These are phyloP conservation scores for Atalantia buxifolia DNA, from an alignment of 345 rosid genomes.

Conservation along the genomic window DNA sequence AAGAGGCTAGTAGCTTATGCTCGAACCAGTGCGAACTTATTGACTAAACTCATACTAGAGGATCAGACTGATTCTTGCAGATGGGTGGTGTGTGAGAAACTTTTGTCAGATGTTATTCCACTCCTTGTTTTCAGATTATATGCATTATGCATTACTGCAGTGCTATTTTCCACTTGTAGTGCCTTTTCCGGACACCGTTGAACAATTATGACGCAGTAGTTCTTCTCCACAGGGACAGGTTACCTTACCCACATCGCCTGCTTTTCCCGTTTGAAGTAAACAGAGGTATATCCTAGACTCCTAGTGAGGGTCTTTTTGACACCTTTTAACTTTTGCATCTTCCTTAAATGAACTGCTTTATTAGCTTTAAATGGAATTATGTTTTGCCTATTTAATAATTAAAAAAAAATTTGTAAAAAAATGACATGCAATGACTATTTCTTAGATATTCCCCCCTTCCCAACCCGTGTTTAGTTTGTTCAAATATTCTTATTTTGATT, in stretches of 20 bases:
- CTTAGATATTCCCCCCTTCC: neutral
- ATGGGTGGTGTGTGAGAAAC: conserved; percentile 72
- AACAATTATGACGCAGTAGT: no score
- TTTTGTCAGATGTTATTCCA: neutral
- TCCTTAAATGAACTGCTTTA: neutral
- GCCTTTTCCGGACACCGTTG: no score
- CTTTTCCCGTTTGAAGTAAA: conserved; percentile 69
- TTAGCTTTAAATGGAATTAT: no score
- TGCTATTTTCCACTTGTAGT: conserved; percentile 16
- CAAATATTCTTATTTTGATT: neutral
- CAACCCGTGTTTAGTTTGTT: neutral
- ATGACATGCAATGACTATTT: neutral
- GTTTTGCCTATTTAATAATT: no score
- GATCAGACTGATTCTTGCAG: conserved; percentile 48
- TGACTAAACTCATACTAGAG: conserved; percentile 56
- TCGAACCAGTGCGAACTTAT: conserved; percentile 74
- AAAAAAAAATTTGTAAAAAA: no score
- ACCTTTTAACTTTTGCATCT: neutral
- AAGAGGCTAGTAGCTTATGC: conserved; percentile 86
- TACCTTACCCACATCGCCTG: conserved; percentile 31
- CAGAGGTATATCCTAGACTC: conserved; percentile 43
- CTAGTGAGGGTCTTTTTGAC: neutral
- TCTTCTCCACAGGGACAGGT: no score
- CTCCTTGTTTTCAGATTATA: conserved; percentile 7
- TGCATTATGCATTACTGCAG: neutral